A percentile compares a stretch with the other conserved stretches of the same genome.
These are phyloP conservation scores for Barnettozyma hawaiiensis DNA, from an alignment of 1,139 yeast species.

Conservation along the genomic window DNA sequence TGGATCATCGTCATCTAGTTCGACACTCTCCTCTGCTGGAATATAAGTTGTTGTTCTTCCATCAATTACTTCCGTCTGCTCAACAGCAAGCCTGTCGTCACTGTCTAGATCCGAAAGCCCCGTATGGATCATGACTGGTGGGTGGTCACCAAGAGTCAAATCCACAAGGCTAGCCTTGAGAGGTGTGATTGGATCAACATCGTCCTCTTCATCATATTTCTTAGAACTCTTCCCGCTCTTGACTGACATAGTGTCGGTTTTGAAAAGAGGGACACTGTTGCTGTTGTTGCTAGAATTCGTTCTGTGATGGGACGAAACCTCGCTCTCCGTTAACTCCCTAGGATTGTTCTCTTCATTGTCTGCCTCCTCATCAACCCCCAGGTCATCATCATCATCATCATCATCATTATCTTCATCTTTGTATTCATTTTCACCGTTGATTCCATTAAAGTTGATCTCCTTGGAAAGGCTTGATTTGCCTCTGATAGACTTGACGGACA, in stretches of 20 bases:
- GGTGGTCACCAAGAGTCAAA: background rate
- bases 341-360: constrained; percentile 8
- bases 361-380: constrained; percentile 3
- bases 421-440: constrained; percentile 12
- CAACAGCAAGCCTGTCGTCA: constrained; percentile 4
- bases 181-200: constrained; percentile 21
- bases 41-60: constrained; percentile 4
- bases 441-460: constrained; percentile 13
- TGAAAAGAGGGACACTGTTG: constrained; percentile 12
- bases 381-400: background rate
- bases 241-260: constrained; percentile 19
- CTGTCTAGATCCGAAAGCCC: constrained; percentile 3
- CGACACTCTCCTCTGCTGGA: background rate
- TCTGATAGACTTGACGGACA: constrained; percentile 11
- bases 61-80: constrained; percentile 7
- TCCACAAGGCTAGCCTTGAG: constrained; percentile 5
- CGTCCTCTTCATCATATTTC: constrained; percentile 11
- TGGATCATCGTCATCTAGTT: constrained; percentile 13
- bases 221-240: constrained; percentile 8
- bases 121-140: background rate
- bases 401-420: constrained; percentile 14
- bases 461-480: constrained; percentile 24
- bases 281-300: background rate
- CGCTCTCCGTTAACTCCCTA: background rate
- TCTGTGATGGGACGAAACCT: background rate